Evolutionary conservation across 2,329 filamentous ascomycete species (phyloP).

Genomic region (Trichoderma harzianum): DNA sequence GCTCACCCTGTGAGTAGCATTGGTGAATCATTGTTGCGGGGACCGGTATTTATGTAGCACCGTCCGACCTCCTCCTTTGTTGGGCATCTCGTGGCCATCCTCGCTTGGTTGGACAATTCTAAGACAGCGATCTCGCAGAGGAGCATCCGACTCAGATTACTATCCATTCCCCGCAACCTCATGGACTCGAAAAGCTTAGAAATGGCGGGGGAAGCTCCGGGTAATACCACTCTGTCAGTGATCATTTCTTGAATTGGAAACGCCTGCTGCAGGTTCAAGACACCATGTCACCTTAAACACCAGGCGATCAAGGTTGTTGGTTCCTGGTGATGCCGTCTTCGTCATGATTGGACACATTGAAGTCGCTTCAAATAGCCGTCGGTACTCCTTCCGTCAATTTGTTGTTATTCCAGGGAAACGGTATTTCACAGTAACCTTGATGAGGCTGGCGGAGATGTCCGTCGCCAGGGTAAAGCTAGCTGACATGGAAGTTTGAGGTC

Average conservation of each 20-base stretch:
- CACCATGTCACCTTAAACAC: slow-evolving; percentile 14
- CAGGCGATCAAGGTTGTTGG: not conserved
- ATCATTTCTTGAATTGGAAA: slow-evolving; percentile 12
- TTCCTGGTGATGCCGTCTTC: not conserved
- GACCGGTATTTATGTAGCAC: slow-evolving; percentile 3
- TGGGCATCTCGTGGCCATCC: not conserved
- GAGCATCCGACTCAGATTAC: not conserved
- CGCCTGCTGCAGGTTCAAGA: slow-evolving; percentile 13
- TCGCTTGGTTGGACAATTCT: not conserved
- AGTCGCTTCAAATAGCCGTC: slow-evolving; percentile 11
- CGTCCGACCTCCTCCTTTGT: not conserved
- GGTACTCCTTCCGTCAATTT: not conserved
- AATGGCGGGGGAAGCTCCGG: slow-evolving; percentile 2
- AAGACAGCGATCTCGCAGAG: slow-evolving; percentile 6
- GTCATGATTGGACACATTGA: not conserved
- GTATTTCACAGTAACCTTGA: not conserved
- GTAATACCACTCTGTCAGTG: slow-evolving; percentile 8
- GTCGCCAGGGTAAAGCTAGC: not conserved
- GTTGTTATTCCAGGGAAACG: not conserved
- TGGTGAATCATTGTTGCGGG: not conserved
- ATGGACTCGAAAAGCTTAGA: not conserved
- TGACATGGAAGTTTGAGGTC: not conserved
- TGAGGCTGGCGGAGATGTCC: not conserved
- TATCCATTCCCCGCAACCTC: not conserved
- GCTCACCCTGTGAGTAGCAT: not conserved